Base-by-base conservation (phyloP, 495 filamentous ascomycete genomes). In the Xylaria grammica region DNA sequence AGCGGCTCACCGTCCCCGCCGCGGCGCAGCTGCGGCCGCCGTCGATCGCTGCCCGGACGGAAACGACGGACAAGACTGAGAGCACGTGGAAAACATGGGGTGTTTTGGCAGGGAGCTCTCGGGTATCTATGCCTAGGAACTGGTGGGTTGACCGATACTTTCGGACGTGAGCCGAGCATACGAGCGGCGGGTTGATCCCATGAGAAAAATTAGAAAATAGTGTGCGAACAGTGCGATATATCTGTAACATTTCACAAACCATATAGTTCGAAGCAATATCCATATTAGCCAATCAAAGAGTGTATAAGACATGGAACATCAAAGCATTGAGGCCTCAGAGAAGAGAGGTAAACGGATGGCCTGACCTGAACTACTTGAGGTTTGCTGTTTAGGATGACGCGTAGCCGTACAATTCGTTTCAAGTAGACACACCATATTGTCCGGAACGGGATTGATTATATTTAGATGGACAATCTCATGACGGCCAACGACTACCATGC, bases 121-220 rank as follows among this genome's bases (percentile, higher is more conserved):
- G 29, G 24, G 1, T 26, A 1, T 15, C 56, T 17, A 1, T 7
- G n/a, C 42, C 56, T n/a, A 45, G n/a, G 40, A 45, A 45, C 27
- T 59, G 56, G 56, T 59, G 56, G 56, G 42, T 59, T 26, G 56
- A 59, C 30, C 56, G 56, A 17, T 59, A 30, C 42, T 34, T 59
- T 13, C 38, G 42, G 29, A 6, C 56, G 32, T 34, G 22, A 56
- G 36, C 15, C n/a, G 29, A n/a, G 52, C 7, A 22, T 24, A 36
- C 0, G 30, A 1, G n/a, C 51, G 30, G 10, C 1, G 27, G 10
- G 9, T 10, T 30, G 49, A 30, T 9, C n/a, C 26, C 15, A 8
- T 17, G 26, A 51, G 10, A 9, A 19, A 9, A n/a, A 3, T n/a
- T 2, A 30, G 17, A 19, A 51, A 19, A n/a, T 30, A 51, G 7